Base-by-base conservation (phyloP, 495 filamentous ascomycete species). In the Talaromyces stipitatus region DNA sequence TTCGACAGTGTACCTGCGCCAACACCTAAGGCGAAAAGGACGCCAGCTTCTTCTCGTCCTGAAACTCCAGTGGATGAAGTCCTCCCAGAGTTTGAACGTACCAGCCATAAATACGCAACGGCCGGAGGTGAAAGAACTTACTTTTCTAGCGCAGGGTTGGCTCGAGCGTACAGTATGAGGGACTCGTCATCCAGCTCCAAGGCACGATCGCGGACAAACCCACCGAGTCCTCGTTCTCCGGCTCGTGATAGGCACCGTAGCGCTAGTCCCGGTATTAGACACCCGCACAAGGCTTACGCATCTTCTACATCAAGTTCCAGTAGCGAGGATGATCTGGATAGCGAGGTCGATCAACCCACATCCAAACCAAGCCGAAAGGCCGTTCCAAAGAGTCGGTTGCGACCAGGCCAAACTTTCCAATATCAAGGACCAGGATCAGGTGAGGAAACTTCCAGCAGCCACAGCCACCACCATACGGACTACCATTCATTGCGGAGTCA, bases 51-150 rank as follows among this genome's bases (percentile, higher is more conserved):
- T 18, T 50, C 56, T 48, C 53, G 64, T 2, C 61, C 62, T 59
- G 61, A 60, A 30, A 29, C 55, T 1, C 38, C 56, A 26, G 61
- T 66, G 9, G 58, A 64, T 5, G 54, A 63, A 4, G 58, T 59
- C 14, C 58, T 66, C 11, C 69, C 74, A 9, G 74, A 74, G 2
- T 67, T 67, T 58, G 67, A 74, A 41, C 79, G 88, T 9, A 69
- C 79, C 23, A 84, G 88, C 55, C 87, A 85, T 7, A 82, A 85
- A 0, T 94, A 95, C 64, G 78, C 83, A 32, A 81, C 78, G 2
- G 69, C 80, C 27, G 81, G 83, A 51, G 88, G 88, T 14, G 90
- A 94, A 64, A 88, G 80, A 73, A 86, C 83, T 0, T 76, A 78
- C 58, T 73, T 83, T 56, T 69, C 69, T 6, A 74, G 69, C 58